Percentiles rank a stretch among this genome's conserved stretches.
phyloP scores from a whole-genome alignment of 2,329 filamentous ascomycete species.

The Fusarium sp. region DNA sequence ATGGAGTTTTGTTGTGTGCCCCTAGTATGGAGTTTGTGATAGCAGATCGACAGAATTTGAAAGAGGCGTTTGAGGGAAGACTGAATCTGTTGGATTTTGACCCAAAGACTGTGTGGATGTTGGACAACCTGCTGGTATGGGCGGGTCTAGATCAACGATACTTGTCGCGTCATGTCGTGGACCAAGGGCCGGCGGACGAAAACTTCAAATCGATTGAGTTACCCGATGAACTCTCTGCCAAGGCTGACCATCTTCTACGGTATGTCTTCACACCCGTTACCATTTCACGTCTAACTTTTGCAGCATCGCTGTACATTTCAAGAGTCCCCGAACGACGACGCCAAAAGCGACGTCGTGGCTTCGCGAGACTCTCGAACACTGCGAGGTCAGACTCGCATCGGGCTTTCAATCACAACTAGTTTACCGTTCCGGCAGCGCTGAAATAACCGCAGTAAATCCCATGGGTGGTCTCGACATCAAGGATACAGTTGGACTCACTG shows the following conservation, averaged over 20 bases:
- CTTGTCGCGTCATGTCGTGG: conserved; percentile 34
- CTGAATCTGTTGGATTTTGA: conserved; percentile 40
- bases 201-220: conserved; percentile 38
- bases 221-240: conserved; percentile 28
- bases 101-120: conserved; percentile 37
- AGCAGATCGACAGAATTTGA: conserved; percentile 34
- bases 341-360: conserved; percentile 27
- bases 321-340: conserved; percentile 34
- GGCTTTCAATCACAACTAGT: conserved; percentile 22
- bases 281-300: not conserved
- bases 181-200: conserved; percentile 13
- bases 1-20: conserved; percentile 33
- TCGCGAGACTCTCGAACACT: conserved; percentile 31
- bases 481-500: conserved; percentile 32
- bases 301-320: conserved; percentile 40
- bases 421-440: conserved; percentile 26
- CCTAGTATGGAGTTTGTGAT: conserved; percentile 42
- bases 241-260: conserved; percentile 39
- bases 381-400: conserved; percentile 23
- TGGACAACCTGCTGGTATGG: conserved; percentile 36
- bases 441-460: conserved; percentile 30
- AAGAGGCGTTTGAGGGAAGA: conserved; percentile 34
- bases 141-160: conserved; percentile 41
- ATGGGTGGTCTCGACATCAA: conserved; percentile 36
- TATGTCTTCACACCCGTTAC: not conserved